Base-by-base conservation (phyloP, 352 stramenopile genomes). In the Phytophthora ramorum region DNA sequence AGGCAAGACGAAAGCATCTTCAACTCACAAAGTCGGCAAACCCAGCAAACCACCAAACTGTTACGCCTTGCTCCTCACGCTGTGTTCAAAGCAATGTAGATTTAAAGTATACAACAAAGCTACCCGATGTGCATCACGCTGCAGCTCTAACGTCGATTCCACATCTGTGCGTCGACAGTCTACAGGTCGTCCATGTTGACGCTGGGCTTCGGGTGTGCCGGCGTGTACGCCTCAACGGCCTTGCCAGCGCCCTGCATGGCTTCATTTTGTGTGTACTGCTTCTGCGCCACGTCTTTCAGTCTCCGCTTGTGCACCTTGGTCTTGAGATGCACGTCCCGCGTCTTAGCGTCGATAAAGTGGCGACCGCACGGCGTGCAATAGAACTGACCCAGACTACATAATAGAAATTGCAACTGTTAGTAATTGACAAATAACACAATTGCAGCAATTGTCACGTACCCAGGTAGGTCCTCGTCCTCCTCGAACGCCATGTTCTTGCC, bases 201-300 rank as follows among this genome's bases (percentile, higher is more conserved):
- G 16, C 28, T 56, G 48, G 77, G 69, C 40, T 82, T 74, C 32
- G 64, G 37, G 56, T 87, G 85, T 8, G 85, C 64, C 16, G 85
- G 78, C 22, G 77, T 82, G 59, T 95, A 95, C 62, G 75, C 79
- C 66, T 96, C 88, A 10, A 91, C 61, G 8, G 76, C 78, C 65
- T 90, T 90, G 54, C 88, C 86, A 10, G 88, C 85, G 44, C 71
- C 88, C 14, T 83, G 64, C 55, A 93, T 86, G 32, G 88, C 88
- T 61, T 96, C 88, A 28, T 87, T 90, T 62, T 95, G 88, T 72
- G 85, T 90, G 75, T 96, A 96, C 66, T 96, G 88, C 82, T 94
- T 82, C 72, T 96, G 88, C 16, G 85, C 86, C n/a, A 96, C 88
- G 63, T 96, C 88, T 58, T 96, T 96, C 69, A 96, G 51, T 80